Evolutionary conservation across 2,329 filamentous ascomycete genomes (phyloP), one percentile per base, ranked within the genome.

Genomic region (Pseudopyricularia cyperi): DNA sequence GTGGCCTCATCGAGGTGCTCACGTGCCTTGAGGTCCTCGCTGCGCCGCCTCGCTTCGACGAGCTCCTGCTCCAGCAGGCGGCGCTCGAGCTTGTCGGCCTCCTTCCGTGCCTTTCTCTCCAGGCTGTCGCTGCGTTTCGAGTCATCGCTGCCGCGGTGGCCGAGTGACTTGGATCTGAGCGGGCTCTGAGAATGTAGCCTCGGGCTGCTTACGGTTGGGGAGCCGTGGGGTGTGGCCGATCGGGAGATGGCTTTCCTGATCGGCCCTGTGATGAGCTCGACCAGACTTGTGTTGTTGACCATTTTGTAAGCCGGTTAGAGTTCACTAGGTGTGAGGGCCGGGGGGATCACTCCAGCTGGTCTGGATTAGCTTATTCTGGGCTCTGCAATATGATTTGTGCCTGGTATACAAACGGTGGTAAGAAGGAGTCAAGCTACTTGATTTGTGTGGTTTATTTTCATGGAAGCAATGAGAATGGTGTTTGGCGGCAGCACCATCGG

Each of bases 1-100:
- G 50, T 51, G 37, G 42, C 50, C 14, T 24, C 37, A n/a, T 51
- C 50, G 37, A 51, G 37, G 8, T 44, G 24, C 50, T 51, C 50
- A 19, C 50, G 50, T 7, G 50, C 50, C 39, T 51, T 51, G 35
- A 46, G 12, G 7, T 51, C 50, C 39, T 51, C 50, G 50, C 50
- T 46, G n/a, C 24, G 50, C n/a, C 50, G 50, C 39, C 50, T 33
- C 11, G 42, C 50, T 1, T 46, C 50, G 5, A 51, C 30, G 7
- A 24, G 19, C n/a, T 44, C 39, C 39, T 46, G 50, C 19, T 51
- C 37, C 28, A 22, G 37, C 9, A 32, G 17, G 24, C 39, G 39
- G 14, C 50, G 50, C 28, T 51, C 50, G 28, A 34, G 32, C 50
- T n/a, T 46, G 24, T 51, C 50, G 28, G 50, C 50, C 8, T 51